Percentiles rank a stretch among this genome's conserved stretches.
Conservation (phyloP, 129 eudicot genomes). For the Arctium lappa region DNA sequence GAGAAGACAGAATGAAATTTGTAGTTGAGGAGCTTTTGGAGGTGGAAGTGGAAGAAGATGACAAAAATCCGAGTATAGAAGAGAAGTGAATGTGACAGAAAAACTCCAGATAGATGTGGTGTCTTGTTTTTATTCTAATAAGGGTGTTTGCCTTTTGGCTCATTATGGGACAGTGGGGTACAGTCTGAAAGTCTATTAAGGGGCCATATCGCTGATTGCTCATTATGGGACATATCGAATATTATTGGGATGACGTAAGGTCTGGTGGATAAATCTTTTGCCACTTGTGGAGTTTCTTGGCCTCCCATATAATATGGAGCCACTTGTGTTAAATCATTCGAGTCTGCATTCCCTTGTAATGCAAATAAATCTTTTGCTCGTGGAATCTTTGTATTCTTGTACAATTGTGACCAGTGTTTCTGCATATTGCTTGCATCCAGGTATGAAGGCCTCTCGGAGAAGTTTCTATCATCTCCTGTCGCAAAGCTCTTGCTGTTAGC, state of each 20-base stretch:
- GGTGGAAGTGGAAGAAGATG: not conserved
- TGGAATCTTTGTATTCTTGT: not conserved
- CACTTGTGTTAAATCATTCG: not conserved
- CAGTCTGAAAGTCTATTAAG: not conserved
- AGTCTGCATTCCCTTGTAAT: not conserved
- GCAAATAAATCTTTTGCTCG: not conserved
- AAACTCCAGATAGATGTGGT: too few relatives aligned
- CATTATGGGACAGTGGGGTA: not conserved
- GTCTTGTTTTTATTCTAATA: too few relatives aligned
- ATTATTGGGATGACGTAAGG: not conserved
- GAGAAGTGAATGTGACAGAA: too few relatives aligned
- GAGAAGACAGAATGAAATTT: not conserved
- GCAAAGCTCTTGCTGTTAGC: slow-evolving; percentile 93
- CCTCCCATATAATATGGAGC: not conserved
- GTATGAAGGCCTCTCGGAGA: slow-evolving; percentile 99
- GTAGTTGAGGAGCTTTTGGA: not conserved
- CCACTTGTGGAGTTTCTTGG: not conserved
- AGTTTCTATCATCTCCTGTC: slow-evolving; percentile 69
- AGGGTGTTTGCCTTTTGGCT: not conserved
- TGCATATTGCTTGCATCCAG: slow-evolving; percentile 38
- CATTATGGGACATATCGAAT: not conserved
- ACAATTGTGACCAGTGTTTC: not conserved
- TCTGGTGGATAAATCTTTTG: not conserved
- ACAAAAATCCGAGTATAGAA: not conserved
- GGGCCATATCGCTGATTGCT: not conserved